Base-by-base conservation (phyloP, 805 yeast species). In the Metschnikowia santaceciliae region DNA sequence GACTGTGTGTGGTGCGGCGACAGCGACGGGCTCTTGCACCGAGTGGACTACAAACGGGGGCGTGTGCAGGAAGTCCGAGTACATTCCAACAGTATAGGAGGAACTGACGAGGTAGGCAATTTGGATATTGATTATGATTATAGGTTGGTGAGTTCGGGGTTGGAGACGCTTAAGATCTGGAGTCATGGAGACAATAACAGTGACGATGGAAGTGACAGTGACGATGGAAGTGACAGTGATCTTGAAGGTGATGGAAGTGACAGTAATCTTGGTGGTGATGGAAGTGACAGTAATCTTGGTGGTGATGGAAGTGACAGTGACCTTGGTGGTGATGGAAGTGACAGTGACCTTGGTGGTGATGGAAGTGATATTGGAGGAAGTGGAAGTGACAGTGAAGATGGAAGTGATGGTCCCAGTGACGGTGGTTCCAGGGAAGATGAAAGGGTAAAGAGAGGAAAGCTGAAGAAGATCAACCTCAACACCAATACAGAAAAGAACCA, bases 121-220 rank as follows among this genome's bases (percentile, higher is more conserved):
- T 70, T 92, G 55, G 97, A 90, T 62, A 72, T 89, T 48, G 99
- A 92, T 65, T 81, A 65, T 56, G 86, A 86, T 50, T 94, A 90
- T 62, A 78, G 96, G 53, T 70, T 90, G 48, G 81, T 88, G 3
- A 83, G 88, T 64, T 90, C 86, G 5, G 94, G 96, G 19, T 86
- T 91, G 90, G 92, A 88, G 43, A 75, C 77, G 26, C 71, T 92
- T 51, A 86, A 84, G 59, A 72, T 92, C 5, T 92, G 98, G 98
- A 30, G 20, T 14, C 13, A 20, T 3, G 42, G 14, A 7, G 42
- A 37, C 1, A 53, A 50, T 11, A 64, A 57, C 17, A 60, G 50
- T 13, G 57, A 46, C 3, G 54, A 52, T 4, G 55, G 50, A 1
- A 60, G 51, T 6, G 60, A 47, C 13, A 61, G 53, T 1, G 67